Evolutionary conservation across 441 rosid genomes (phyloP), one percentile per base, ranked within the genome.

Genomic region (Populus trichocarpa): DNA sequence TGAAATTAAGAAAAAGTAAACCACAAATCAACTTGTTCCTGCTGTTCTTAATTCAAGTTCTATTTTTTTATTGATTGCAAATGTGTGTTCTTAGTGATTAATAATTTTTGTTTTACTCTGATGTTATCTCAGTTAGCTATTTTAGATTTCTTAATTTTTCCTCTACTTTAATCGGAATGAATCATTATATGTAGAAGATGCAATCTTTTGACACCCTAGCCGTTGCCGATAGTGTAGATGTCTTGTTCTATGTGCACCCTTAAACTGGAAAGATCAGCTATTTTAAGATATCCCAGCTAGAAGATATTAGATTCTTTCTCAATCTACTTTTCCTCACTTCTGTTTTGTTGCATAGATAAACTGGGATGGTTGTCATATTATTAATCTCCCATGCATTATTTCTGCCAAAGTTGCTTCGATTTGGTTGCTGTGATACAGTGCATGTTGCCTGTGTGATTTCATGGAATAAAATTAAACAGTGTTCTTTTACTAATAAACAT

Each of bases 1-100:
- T n/a, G 92, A 90, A 86, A 89, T 93, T 77, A 92, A 90, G 91
- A 90, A 89, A 81, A 92, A 77, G 98, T 93, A 86, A 77, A 72
- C 59, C 26, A 2, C 76, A 67, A 25, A 53, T 75, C 42, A 36
- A 72, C 84, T 79, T 74, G 72, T 36, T 81, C 50, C 3, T 76
- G n/a, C 73, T 72, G 70, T 16, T 9, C 5, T 36, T 70, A 30
- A 57, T 71, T 59, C 57, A 20, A 22, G 20, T 35, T 36, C 22
- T 14, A 28, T 30, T 30, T 28, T 13, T 67, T 40, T 14, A 36
- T 32, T 28, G 8, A 69, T 80, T 78, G 59, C 26, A 33, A 65
- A 50, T 78, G 8, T 26, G 57, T 57, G 18, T 25, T 63, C 28
- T 73, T 76, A 70, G n/a, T 57, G 8, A 28, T 67, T 28, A 32